Evolutionary conservation across 768 basidiomycete species (phyloP).

Genomic region (Trametes sanguinea): DNA sequence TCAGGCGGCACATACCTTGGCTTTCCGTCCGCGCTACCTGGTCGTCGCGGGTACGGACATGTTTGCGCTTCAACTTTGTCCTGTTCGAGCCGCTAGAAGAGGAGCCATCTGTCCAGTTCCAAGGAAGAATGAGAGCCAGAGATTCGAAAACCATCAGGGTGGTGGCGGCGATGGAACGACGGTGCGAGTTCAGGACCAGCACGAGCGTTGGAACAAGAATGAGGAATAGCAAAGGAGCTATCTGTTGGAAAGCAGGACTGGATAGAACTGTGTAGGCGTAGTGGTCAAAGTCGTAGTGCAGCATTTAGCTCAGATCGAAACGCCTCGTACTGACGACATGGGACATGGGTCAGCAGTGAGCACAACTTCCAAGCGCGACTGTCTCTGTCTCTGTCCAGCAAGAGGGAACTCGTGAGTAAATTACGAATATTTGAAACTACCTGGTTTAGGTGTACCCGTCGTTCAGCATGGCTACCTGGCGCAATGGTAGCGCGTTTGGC

Average conservation of each 20-base stretch:
- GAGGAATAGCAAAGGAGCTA: conserved; percentile 57
- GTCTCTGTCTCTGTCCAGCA: background rate
- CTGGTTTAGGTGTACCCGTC: no score
- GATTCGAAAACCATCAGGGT: conserved; percentile 58
- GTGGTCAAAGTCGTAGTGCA: conserved; percentile 17
- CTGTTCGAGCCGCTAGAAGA: conserved; percentile 24
- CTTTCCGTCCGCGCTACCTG: conserved; percentile 45
- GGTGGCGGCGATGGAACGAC: conserved; percentile 28
- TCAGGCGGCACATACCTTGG: conserved; percentile 10
- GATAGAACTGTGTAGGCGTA: conserved; percentile 20
- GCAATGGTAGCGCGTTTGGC: conserved; percentile 97
- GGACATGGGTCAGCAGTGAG: background rate
- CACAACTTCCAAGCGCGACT: background rate
- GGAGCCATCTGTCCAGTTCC: conserved; percentile 55
- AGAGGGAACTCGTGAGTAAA: no score
- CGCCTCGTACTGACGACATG: conserved; percentile 17
- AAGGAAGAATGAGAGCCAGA: conserved; percentile 56
- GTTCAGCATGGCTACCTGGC: conserved; percentile 63
- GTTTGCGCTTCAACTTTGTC: conserved; percentile 52
- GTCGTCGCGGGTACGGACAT: conserved; percentile 54
- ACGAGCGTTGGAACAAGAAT: conserved; percentile 44
- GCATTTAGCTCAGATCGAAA: conserved; percentile 22
- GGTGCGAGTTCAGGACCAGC: conserved; percentile 34
- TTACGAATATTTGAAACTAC: no score
- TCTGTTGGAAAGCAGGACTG: conserved; percentile 47